A percentile compares a stretch with the other conserved stretches of the same genome.
phyloP scores from a whole-genome alignment of 768 basidiomycete genomes.

The Collybia nuda region DNA sequence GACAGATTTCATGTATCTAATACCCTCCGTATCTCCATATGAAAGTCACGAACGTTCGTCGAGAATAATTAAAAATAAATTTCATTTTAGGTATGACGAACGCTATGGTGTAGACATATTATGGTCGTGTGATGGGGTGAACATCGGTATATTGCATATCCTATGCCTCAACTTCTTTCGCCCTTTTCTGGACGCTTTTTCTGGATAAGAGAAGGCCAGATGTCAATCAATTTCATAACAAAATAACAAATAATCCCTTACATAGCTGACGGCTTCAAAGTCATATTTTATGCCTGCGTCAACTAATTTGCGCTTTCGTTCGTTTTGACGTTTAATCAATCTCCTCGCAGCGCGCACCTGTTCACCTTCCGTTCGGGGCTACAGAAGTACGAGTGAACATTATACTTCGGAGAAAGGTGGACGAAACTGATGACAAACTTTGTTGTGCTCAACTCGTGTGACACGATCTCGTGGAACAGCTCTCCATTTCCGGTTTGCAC shows the following conservation, averaged over 20 bases:
- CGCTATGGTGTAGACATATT: too few species aligned
- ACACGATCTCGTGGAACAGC: slow-evolving; percentile 72
- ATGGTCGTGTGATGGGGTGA: neutral
- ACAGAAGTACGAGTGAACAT: neutral
- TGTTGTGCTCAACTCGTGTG: slow-evolving; percentile 75
- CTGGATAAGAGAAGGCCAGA: slow-evolving; percentile 8
- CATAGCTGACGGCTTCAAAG: slow-evolving; percentile 79
- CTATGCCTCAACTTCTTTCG: slow-evolving; percentile 10
- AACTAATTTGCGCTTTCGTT: slow-evolving; percentile 76
- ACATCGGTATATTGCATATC: neutral
- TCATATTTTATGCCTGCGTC: slow-evolving; percentile 87
- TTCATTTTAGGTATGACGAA: neutral
- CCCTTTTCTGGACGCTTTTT: slow-evolving; percentile 29
- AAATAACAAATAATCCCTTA: slow-evolving; percentile 38
- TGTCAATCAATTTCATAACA: neutral
- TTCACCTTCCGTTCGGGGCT: slow-evolving; percentile 77
- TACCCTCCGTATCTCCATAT: too few species aligned
- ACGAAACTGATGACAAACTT: slow-evolving; percentile 43
- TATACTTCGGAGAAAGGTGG: neutral
- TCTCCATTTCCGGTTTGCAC: slow-evolving; percentile 93
- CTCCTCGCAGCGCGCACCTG: slow-evolving; percentile 63
- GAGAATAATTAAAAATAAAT: too few species aligned
- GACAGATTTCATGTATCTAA: too few species aligned
- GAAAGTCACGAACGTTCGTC: too few species aligned
- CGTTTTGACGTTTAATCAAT: slow-evolving; percentile 73